Conservation (phyloP, 129 eudicot species). For the Helichrysum umbraculigerum region DNA sequence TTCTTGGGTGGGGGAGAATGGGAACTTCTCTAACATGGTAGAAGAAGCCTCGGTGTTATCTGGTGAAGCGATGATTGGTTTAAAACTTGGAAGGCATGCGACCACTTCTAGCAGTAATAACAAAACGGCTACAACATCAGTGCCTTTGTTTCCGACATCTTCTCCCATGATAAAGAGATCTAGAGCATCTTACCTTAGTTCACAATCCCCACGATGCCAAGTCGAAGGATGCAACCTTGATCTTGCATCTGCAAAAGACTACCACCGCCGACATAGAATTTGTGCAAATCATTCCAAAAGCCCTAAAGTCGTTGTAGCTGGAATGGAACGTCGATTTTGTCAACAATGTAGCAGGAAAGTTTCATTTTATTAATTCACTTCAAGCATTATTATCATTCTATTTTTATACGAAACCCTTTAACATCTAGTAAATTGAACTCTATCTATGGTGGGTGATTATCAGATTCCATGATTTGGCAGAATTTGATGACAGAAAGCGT, state of each 20-base stretch:
- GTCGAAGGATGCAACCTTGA: constrained; percentile 76
- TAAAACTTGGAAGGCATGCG: constrained; percentile 44
- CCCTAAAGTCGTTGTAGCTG: constrained; percentile 62
- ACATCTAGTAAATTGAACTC: constrained; percentile 8
- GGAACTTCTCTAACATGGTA: constrained; percentile 32
- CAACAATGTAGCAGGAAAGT: constrained; percentile 80
- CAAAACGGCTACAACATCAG: constrained; percentile 24
- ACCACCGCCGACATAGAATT: constrained; percentile 62
- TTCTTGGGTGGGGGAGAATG: constrained; percentile 34
- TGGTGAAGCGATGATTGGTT: constrained; percentile 48
- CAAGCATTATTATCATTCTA: neutral
- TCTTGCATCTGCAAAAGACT: constrained; percentile 56
- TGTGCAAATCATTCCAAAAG: constrained; percentile 69
- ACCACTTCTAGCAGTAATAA: constrained; percentile 28
- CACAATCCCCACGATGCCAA: constrained; percentile 61
- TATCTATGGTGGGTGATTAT: constrained; percentile 11
- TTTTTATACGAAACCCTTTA: neutral
- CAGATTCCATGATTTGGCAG: constrained; percentile 66
- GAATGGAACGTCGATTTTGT: constrained; percentile 71
- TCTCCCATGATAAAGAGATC: constrained; percentile 47
- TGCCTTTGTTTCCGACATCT: constrained; percentile 34
- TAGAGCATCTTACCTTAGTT: constrained; percentile 43
- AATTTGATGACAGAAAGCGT: constrained; percentile 65
- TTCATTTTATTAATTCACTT: neutral
- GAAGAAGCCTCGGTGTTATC: constrained; percentile 43